Percentiles rank a stretch among this genome's conserved stretches.
phyloP scores from a whole-genome alignment of 352 stramenopile species.

The Phytopythium montanum region DNA sequence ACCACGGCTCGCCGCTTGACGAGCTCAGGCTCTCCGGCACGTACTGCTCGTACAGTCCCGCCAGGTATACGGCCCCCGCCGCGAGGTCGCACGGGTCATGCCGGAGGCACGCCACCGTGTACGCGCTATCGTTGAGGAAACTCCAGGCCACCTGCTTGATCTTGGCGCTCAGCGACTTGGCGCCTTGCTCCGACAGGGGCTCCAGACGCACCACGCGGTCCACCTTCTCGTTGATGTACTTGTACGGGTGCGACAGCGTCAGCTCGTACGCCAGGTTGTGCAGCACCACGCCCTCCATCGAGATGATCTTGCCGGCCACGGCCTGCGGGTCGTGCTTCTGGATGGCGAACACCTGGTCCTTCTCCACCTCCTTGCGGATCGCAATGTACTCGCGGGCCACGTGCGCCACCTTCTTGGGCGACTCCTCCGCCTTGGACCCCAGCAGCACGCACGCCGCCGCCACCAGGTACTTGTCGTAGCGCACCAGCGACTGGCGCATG shows the following conservation, averaged over 20 bases:
- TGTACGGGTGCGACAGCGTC: slow-evolving; percentile 82
- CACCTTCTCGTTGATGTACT: slow-evolving; percentile 87
- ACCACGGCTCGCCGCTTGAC: slow-evolving; percentile 57
- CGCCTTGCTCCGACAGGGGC: slow-evolving; percentile 41
- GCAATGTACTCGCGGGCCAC: slow-evolving; percentile 75
- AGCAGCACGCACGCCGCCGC: slow-evolving; percentile 79
- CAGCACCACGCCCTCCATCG: slow-evolving; percentile 80
- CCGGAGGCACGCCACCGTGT: slow-evolving; percentile 80
- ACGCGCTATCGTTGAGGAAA: slow-evolving; percentile 87
- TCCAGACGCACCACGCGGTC: slow-evolving; percentile 72
- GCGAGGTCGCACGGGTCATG: slow-evolving; percentile 66
- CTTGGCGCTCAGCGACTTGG: slow-evolving; percentile 64
- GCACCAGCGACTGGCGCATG: slow-evolving; percentile 79
- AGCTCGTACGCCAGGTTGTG: slow-evolving; percentile 84
- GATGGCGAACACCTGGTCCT: slow-evolving; percentile 74
- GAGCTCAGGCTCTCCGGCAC: slow-evolving; percentile 61
- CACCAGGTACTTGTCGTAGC: slow-evolving; percentile 85
- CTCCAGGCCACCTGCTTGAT: slow-evolving; percentile 87
- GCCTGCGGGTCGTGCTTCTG: slow-evolving; percentile 73
- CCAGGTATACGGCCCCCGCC: slow-evolving; percentile 79
- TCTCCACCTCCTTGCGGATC: slow-evolving; percentile 60
- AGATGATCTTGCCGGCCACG: slow-evolving; percentile 72
- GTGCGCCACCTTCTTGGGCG: slow-evolving; percentile 72
- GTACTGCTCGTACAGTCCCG: slow-evolving; percentile 80
- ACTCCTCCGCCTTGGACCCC: slow-evolving; percentile 83